Conservation (phyloP, 495 filamentous ascomycete species). For the Friedmanniomyces endolithicus region DNA sequence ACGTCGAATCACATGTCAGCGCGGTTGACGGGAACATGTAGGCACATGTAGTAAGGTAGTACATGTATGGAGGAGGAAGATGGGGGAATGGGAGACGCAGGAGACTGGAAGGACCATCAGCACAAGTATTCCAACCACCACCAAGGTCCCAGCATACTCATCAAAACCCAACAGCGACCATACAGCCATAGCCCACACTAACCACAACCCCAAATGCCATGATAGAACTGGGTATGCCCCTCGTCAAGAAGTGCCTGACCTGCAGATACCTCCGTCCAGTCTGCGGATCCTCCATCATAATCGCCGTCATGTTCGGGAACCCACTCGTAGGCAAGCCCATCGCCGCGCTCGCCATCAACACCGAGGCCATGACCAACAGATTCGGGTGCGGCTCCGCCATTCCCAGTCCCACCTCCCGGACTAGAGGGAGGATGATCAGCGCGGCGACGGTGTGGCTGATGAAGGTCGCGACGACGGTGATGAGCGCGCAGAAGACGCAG, state of each 20-base stretch:
- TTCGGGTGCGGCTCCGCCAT: conserved; percentile 90
- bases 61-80: too few relatives aligned
- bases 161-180: conserved; percentile 64
- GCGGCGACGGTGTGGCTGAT: conserved; percentile 97
- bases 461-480: conserved; percentile 90
- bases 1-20: not conserved
- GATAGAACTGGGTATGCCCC: conserved; percentile 76
- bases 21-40: too few relatives aligned
- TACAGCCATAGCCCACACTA: conserved; percentile 74
- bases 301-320: conserved; percentile 99
- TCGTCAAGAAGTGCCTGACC: conserved; percentile 85
- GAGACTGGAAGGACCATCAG: too few relatives aligned
- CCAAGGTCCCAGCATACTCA: too few relatives aligned
- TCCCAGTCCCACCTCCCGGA: conserved; percentile 65
- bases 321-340: conserved; percentile 93
- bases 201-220: conserved; percentile 73
- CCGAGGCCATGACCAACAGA: conserved; percentile 77
- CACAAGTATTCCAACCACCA: too few relatives aligned
- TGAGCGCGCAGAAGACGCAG: conserved; percentile 72
- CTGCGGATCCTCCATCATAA: conserved; percentile 95
- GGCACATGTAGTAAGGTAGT: too few relatives aligned
- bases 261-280: conserved; percentile 83
- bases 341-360: conserved; percentile 54
- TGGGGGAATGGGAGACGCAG: too few relatives aligned
- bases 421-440: conserved; percentile 85